Evolutionary conservation across 495 filamentous ascomycete genomes (phyloP).

Genomic region (Tuber borchii): DNA sequence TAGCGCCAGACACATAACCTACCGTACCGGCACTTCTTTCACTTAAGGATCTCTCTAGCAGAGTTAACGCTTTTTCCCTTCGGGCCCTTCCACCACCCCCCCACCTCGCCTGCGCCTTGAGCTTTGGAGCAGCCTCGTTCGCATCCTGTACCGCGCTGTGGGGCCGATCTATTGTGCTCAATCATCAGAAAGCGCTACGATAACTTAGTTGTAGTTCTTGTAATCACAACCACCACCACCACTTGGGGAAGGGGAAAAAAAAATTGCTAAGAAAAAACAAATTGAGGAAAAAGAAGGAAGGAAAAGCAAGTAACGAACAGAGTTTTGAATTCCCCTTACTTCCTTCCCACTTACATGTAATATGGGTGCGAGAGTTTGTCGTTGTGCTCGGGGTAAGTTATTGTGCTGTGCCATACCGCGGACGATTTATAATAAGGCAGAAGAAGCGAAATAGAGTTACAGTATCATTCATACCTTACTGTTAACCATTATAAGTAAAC

Average conservation of each 20-base stretch:
- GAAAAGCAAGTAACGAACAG: neutral
- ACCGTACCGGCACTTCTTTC: constrained; percentile 1
- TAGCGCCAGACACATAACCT: neutral
- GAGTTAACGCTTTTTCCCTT: neutral
- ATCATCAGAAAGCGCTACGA: neutral
- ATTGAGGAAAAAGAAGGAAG: neutral
- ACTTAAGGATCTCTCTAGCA: neutral
- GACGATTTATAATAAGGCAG: neutral
- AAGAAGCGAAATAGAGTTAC: neutral
- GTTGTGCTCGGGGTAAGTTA: neutral
- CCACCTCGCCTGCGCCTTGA: neutral
- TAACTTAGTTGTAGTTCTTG: neutral
- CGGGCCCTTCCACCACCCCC: neutral
- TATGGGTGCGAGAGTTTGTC: neutral
- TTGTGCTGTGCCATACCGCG: neutral
- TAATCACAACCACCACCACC: neutral
- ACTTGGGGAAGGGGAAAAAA: neutral
- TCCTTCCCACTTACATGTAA: neutral
- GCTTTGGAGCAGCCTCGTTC: neutral
- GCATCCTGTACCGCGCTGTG: neutral
- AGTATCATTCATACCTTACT: neutral
- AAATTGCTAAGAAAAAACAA: neutral
- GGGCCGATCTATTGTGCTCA: neutral
- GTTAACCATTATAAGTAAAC: neutral
- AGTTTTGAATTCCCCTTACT: constrained; percentile 2